Conservation (phyloP, 2,329 filamentous ascomycete species). For the Magnaporthales sp. region DNA sequence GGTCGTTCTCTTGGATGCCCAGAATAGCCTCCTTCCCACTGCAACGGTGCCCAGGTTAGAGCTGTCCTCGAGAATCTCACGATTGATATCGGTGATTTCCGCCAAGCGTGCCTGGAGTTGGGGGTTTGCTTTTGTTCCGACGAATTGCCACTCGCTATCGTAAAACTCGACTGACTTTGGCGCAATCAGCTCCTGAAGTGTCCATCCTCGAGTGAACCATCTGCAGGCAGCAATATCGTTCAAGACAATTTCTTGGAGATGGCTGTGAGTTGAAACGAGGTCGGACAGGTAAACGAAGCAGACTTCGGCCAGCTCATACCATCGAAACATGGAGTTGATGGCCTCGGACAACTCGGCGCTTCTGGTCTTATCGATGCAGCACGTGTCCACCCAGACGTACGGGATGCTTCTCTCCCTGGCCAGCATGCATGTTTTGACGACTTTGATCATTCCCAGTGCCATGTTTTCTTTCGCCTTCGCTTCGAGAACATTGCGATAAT, state of each 20-base stretch:
- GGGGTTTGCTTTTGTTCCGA: neutral
- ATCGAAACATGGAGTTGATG: constrained; percentile 8
- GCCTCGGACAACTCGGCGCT: constrained; percentile 6
- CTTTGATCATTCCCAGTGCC: constrained; percentile 10
- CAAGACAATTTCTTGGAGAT: neutral
- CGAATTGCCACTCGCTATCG: neutral
- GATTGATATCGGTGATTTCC: constrained; percentile 9
- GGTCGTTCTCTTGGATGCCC: constrained; percentile 11
- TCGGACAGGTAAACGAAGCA: constrained; percentile 3
- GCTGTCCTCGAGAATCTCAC: neutral
- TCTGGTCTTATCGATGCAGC: constrained; percentile 7
- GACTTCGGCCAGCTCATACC: constrained; percentile 1
- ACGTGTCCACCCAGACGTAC: constrained; percentile 6
- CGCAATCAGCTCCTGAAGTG: constrained; percentile 1
- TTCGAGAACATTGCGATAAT: neutral
- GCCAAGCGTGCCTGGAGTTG: constrained; percentile 2
- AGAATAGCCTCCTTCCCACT: constrained; percentile 11
- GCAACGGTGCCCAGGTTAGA: constrained; percentile 1
- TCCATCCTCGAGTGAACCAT: constrained; percentile 4
- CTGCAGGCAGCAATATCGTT: neutral
- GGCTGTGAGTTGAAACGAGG: neutral
- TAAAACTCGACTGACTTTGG: neutral
- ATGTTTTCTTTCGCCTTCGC: constrained; percentile 1
- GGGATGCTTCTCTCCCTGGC: neutral
- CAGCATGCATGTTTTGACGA: constrained; percentile 5